Conservation (phyloP, 2,329 filamentous ascomycete species). For the Pleomassaria siparia region DNA sequence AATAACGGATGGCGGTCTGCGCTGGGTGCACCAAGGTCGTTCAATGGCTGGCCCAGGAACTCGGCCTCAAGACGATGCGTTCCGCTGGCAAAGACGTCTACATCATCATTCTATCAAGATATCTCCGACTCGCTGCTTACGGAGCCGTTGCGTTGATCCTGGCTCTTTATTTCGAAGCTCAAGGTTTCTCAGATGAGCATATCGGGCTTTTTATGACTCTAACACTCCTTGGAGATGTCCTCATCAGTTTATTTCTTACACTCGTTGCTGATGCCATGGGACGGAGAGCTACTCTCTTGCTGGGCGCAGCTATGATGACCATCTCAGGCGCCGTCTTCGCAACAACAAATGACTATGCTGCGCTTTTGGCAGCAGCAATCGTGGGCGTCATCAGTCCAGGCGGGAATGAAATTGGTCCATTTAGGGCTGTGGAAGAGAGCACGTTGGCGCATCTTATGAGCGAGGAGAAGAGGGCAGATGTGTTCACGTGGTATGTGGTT, state of each 20-base stretch:
- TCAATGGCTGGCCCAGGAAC: conserved; percentile 29
- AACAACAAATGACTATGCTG: conserved; percentile 29
- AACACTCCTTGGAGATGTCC: conserved; percentile 42
- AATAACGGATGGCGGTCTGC: conserved; percentile 14
- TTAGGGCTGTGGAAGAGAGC: conserved; percentile 44
- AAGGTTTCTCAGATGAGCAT: conserved; percentile 37
- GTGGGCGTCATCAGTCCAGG: conserved; percentile 43
- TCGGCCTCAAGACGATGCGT: conserved; percentile 32
- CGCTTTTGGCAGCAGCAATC: conserved; percentile 38
- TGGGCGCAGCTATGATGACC: conserved; percentile 40
- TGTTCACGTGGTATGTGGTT: conserved; percentile 45
- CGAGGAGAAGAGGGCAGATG: conserved; percentile 33
- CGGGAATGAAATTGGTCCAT: conserved; percentile 46
- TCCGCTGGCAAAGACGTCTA: conserved; percentile 32
- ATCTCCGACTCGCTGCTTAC: conserved; percentile 41
- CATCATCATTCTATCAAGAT: conserved; percentile 40
- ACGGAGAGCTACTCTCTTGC: conserved; percentile 33
- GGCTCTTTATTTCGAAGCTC: conserved; percentile 38
- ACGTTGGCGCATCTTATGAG: conserved; percentile 39
- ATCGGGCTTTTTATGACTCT: conserved; percentile 47
- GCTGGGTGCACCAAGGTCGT: conserved; percentile 9
- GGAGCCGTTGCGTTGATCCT: conserved; percentile 41
- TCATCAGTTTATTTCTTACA: conserved; percentile 40
- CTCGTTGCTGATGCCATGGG: conserved; percentile 41
- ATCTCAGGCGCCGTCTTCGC: conserved; percentile 41